Evolutionary conservation across 352 stramenopile genomes (phyloP), one percentile per base, ranked within the genome.

Genomic region (Phytophthora chlamydospora): DNA sequence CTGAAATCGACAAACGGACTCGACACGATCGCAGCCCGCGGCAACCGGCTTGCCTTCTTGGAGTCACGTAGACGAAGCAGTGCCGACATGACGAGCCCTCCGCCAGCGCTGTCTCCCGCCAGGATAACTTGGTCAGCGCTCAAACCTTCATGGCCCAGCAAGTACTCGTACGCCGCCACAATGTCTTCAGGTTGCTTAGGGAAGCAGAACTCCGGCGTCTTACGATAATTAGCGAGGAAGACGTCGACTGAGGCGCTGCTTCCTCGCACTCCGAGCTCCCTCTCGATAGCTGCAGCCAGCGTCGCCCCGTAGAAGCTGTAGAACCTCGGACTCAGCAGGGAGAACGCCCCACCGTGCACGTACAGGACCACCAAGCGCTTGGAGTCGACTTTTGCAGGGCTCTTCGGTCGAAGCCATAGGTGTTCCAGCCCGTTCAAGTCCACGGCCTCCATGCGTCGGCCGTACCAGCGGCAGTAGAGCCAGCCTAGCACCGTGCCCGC

Each of bases 191-290:
- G 44, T 12, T 76, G 59, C 3, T 62, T 51, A 2, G 74, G 74
- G 47, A 68, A 83, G 44, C 56, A 58, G 41, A 64, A 40, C 52
- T 84, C 74, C 10, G 74, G 77, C 1, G 62, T 54, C 21, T 84
- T 84, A 52, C 65, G 74, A 47, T 83, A 86, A 62, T 80, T 86
- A n/a, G 60, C 66, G 16, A 84, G 35, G 21, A 84, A 65, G 12
- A 84, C 53, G 10, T 86, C 68, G 6, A 83, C 68, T 24, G 39
- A 31, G 4, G 40, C 34, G n/a, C 47, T 38, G n/a, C 13, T 39
- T 16, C 47, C 39, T n/a, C 36, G 36, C 2, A 5, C 38, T n/a
- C 14, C 29, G 14, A 82, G 55, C 54, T 79, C 44, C 14, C 43
- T 52, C 29, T 67, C 44, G 21, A 73, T 49, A 19, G 50, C 44